Evolutionary conservation across 1,284 basidiomycete species (phyloP).

Genomic region (Pseudozyma sp.): DNA sequence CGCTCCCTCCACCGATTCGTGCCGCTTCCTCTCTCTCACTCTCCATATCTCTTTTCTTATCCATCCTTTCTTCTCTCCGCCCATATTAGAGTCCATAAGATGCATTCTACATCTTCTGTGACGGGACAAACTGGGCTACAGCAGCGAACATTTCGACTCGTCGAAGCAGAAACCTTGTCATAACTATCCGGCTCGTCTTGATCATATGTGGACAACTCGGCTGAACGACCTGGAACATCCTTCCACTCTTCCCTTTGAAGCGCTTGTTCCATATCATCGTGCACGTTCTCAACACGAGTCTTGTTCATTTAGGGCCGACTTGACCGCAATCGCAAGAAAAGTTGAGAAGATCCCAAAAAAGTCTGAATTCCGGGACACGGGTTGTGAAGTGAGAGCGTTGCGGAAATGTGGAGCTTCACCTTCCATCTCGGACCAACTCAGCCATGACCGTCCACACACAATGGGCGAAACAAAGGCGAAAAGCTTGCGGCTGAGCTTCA

Average conservation of each 20-base stretch:
- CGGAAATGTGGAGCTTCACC: background rate
- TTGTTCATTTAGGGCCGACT: background rate
- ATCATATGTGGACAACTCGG: conserved; percentile 26
- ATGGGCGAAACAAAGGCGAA: conserved; percentile 32
- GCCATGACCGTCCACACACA: background rate
- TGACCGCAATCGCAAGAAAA: background rate
- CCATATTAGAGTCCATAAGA: conserved; percentile 17
- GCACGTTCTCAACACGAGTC: background rate
- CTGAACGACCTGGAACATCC: conserved; percentile 40
- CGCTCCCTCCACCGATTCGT: background rate
- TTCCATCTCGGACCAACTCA: background rate
- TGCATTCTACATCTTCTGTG: conserved; percentile 15
- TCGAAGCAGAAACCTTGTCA: conserved; percentile 39
- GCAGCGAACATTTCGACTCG: conserved; percentile 5
- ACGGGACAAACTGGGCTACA: conserved; percentile 19
- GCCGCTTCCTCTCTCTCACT: background rate
- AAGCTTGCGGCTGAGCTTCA: conserved; percentile 48
- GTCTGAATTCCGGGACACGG: background rate
- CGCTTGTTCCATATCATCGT: too few species aligned
- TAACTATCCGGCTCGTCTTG: conserved; percentile 37
- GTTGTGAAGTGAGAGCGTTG: background rate
- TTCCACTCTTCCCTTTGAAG: background rate
- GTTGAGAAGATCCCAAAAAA: background rate
- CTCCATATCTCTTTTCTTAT: background rate
- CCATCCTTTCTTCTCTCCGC: background rate